Conservation (phyloP, 2,329 filamentous ascomycete genomes). For the Claviceps paspali region DNA sequence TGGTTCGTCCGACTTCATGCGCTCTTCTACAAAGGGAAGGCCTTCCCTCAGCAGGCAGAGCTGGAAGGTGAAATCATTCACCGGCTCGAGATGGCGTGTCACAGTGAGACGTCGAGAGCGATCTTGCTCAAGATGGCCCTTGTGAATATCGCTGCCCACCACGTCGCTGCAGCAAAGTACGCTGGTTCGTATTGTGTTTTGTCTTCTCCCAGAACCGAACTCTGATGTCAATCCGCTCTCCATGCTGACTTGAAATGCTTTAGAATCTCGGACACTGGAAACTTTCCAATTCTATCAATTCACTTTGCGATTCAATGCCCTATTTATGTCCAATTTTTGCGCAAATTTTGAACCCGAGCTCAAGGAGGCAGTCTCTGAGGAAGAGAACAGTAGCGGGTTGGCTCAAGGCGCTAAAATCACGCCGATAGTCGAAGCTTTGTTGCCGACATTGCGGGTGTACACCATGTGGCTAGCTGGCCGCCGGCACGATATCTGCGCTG, state of each 20-base stretch:
- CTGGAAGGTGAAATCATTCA: slow-evolving; percentile 75
- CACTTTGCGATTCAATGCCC: slow-evolving; percentile 62
- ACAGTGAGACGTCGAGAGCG: slow-evolving; percentile 47
- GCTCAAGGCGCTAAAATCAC: slow-evolving; percentile 14
- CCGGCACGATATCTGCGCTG: slow-evolving; percentile 29
- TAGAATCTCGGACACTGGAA: slow-evolving; percentile 31
- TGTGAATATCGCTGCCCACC: slow-evolving; percentile 74
- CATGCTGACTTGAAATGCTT: slow-evolving; percentile 1
- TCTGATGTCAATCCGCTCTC: neutral
- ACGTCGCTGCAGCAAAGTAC: slow-evolving; percentile 36
- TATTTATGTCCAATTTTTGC: slow-evolving; percentile 58
- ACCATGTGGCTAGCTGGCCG: slow-evolving; percentile 36
- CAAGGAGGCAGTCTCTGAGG: slow-evolving; percentile 14
- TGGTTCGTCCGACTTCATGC: slow-evolving; percentile 84
- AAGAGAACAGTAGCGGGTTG: slow-evolving; percentile 9
- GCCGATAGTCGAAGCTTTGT: slow-evolving; percentile 24
- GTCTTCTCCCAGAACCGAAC: neutral
- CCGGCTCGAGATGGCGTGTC: slow-evolving; percentile 58
- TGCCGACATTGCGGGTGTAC: slow-evolving; percentile 38
- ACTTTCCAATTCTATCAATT: slow-evolving; percentile 41
- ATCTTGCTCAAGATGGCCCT: slow-evolving; percentile 66
- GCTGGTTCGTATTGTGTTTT: slow-evolving; percentile 16
- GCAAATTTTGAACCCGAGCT: slow-evolving; percentile 57
- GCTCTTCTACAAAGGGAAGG: slow-evolving; percentile 62
- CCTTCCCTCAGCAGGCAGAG: slow-evolving; percentile 62